Percentiles rank a stretch among this genome's conserved stretches.
Conservation (phyloP, 257 asterid species). For the Solanum peruvianum region DNA sequence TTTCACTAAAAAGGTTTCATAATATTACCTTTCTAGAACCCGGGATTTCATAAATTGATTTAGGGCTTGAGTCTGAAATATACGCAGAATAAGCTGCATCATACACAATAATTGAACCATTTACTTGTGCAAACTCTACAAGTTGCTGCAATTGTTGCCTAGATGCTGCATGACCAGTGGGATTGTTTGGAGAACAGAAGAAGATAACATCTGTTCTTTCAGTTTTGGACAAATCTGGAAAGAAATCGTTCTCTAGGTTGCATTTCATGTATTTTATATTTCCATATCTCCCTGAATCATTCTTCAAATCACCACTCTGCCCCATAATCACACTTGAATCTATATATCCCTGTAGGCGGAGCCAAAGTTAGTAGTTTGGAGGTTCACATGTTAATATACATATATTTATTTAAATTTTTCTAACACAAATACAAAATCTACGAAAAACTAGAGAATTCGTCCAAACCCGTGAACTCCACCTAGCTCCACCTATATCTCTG, state of each 20-base stretch:
- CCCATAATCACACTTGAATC: slow-evolving; percentile 82
- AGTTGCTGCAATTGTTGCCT: slow-evolving; percentile 47
- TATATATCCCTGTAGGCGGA: slow-evolving; percentile 49
- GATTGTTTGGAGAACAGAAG: slow-evolving; percentile 86
- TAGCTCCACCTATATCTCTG: too few species aligned
- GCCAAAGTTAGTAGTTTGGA: too few species aligned
- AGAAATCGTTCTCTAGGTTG: slow-evolving; percentile 50
- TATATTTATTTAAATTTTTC: too few species aligned
- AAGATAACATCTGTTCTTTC: slow-evolving; percentile 66
- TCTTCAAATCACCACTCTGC: slow-evolving; percentile 51
- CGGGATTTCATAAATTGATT: slow-evolving; percentile 70
- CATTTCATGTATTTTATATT: slow-evolving; percentile 69
- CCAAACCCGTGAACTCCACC: too few species aligned
- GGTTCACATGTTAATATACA: too few species aligned
- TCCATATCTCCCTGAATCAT: slow-evolving; percentile 39
- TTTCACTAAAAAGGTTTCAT: neutral
- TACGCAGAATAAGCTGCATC: slow-evolving; percentile 72
- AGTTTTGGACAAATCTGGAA: slow-evolving; percentile 47
- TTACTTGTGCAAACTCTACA: slow-evolving; percentile 49
- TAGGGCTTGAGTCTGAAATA: slow-evolving; percentile 60
- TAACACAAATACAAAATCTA: too few species aligned
- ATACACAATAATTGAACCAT: slow-evolving; percentile 68
- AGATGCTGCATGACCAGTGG: slow-evolving; percentile 81
- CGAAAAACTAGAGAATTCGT: too few species aligned
- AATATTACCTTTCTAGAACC: slow-evolving; percentile 52